These are phyloP conservation scores for Phytomonas sp. DNA, from an alignment of 208 protist species.

Conservation along the genomic window DNA sequence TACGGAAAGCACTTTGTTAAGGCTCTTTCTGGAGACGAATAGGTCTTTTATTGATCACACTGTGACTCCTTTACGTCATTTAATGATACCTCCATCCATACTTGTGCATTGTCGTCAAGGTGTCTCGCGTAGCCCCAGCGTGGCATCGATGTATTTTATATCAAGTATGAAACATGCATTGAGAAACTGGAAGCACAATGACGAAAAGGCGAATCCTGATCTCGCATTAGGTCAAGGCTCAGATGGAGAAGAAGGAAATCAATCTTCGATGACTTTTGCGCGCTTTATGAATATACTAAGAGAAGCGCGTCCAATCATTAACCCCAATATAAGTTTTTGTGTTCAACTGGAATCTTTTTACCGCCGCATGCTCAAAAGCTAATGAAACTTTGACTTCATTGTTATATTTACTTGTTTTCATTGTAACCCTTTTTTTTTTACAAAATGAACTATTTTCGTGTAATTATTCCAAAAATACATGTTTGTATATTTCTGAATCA, in stretches of 20 bases:
- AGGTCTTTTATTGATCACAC: conserved; percentile 1
- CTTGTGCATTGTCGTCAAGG: conserved; percentile 80
- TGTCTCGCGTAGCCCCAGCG: conserved; percentile 62
- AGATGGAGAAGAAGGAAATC: not conserved
- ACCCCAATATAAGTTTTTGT: not conserved
- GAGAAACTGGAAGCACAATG: not conserved
- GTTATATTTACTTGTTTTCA: not conserved
- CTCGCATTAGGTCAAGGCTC: not conserved
- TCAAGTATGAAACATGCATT: conserved; percentile 4
- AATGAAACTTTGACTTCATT: conserved; percentile 5
- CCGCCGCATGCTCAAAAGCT: not conserved
- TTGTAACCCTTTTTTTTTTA: conserved; percentile 1
- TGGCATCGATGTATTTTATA: conserved; percentile 61
- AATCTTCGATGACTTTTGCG: not conserved
- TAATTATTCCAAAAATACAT: not conserved
- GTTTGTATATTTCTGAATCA: conserved; percentile 7
- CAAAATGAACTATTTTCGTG: not conserved
- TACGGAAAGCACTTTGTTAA: not conserved
- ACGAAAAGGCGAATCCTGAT: not conserved
- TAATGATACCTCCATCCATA: not conserved
- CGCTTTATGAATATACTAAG: not conserved
- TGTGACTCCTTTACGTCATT: not conserved
- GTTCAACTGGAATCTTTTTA: not conserved
- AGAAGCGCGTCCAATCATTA: not conserved
- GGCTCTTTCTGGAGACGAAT: not conserved